Evolutionary conservation across 1,284 basidiomycete species (phyloP).

Genomic region (Sanguinoderma infundibulare): DNA sequence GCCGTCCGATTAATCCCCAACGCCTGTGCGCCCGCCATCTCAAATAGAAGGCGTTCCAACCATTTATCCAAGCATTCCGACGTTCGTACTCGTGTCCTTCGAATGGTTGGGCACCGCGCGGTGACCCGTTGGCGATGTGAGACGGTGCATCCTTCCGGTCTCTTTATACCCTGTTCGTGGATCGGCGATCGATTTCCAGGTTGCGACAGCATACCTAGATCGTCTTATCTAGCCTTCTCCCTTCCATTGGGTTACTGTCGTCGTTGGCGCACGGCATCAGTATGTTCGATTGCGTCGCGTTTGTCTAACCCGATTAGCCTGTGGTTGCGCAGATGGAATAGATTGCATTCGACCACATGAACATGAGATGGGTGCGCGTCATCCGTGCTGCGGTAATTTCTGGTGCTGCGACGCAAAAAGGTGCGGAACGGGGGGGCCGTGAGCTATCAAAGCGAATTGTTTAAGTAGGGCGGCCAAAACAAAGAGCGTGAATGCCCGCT

Average conservation of each 20-base stretch:
- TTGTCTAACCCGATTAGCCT: background rate
- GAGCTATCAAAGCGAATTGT: background rate
- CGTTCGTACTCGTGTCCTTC: background rate
- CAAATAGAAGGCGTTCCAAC: too few species aligned
- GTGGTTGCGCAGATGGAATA: background rate
- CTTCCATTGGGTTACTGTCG: background rate
- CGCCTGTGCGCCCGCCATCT: too few species aligned
- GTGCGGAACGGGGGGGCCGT: background rate
- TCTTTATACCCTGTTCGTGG: background rate
- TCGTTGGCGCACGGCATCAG: background rate
- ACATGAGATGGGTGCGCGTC: background rate
- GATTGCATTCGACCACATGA: background rate
- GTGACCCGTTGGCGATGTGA: background rate
- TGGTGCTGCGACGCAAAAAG: background rate
- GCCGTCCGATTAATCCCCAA: too few species aligned
- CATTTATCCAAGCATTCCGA: background rate
- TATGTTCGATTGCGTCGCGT: background rate
- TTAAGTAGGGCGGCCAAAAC: constrained; percentile 12
- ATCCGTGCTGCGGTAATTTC: constrained; percentile 6
- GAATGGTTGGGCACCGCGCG: background rate
- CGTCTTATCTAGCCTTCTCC: background rate
- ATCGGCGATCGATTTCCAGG: background rate
- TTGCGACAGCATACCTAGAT: background rate
- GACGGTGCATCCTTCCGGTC: background rate
- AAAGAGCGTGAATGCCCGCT: constrained; percentile 9